Conservation (phyloP, 2,329 filamentous ascomycete genomes). For the Orbilia brochopaga region DNA sequence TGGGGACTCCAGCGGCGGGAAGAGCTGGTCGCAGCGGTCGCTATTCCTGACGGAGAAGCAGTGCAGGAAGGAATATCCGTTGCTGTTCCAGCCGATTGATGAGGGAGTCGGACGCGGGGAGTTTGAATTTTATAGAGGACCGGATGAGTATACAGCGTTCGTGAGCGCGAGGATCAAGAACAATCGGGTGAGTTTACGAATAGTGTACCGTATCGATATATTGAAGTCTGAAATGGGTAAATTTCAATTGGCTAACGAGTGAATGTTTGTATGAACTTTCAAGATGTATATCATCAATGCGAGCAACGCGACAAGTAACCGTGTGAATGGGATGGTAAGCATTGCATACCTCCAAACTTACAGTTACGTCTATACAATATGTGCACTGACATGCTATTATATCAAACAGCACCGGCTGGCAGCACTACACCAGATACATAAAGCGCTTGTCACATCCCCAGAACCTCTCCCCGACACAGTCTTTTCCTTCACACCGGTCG, state of each 20-base stretch:
- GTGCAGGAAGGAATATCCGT: conserved; percentile 41
- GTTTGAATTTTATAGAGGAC: conserved; percentile 39
- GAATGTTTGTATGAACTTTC: background rate
- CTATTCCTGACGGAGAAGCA: conserved; percentile 38
- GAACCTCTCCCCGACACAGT: conserved; percentile 47
- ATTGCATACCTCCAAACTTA: background rate
- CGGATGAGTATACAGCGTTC: conserved; percentile 38
- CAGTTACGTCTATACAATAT: background rate
- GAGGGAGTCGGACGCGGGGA: conserved; percentile 34
- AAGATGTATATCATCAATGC: conserved; percentile 38
- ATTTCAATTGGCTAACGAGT: too few species aligned
- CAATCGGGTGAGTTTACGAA: conserved; percentile 16
- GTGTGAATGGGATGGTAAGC: conserved; percentile 38
- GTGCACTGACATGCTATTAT: background rate
- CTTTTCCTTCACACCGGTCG: conserved; percentile 45
- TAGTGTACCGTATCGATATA: too few species aligned
- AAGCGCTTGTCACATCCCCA: conserved; percentile 31
- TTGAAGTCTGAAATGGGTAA: too few species aligned
- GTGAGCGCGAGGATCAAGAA: conserved; percentile 40
- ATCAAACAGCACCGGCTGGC: conserved; percentile 42
- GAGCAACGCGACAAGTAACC: conserved; percentile 39
- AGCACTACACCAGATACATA: conserved; percentile 41
- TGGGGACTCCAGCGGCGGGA: conserved; percentile 4
- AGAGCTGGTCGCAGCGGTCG: conserved; percentile 23
- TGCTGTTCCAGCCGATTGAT: conserved; percentile 36